Base-by-base conservation (phyloP, 177 flowering plant species). In the Vitis hybrid region DNA sequence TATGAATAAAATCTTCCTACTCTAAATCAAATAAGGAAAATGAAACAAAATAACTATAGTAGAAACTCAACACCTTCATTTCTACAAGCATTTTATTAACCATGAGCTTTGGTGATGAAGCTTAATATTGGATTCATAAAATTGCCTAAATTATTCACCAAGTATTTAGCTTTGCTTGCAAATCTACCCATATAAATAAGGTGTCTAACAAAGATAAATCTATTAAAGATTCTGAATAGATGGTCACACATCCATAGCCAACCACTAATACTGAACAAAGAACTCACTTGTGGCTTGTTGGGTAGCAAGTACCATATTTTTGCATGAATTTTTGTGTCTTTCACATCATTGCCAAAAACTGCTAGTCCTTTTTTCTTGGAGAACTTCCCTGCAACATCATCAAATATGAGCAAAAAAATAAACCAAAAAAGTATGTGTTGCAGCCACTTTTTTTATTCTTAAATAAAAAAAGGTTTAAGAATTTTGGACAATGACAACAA, bases 291-390 rank as follows among this genome's bases (percentile, higher is more conserved):
- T 49, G 94, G 94, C 72, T 90, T 81, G 80, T 93, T 93, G n/a
- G 92, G 86, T 55, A 96, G 81, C 81, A 96, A 80, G 72, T 96
- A 93, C 98, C 98, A 96, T 2, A 96, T 95, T 89, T 89, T 98
- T 1, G 81, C 83, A 70, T 98, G 99, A 71, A 96, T 96, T 9
- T 77, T 80, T 49, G 99, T 89, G 69, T 91, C 91, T 75, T 91
- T 92, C 59, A 84, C 99, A 86, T 96, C 98, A 86, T 92, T 93
- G 11, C 99, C 99, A 84, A 96, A 96, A 66, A 96, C 97, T 66
- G 98, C 99, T 51, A 93, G 60, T 35, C 99, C 99, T 71, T 66
- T 94, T 67, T 94, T 96, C 82, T 96, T 93, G 62, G 99, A 96
- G 69, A 96, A 96, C 75, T 96, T 96, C 48, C 99, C 99, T 95